Evolutionary conservation across 495 filamentous ascomycete species (phyloP).

Genomic region (Talaromyces ruber): DNA sequence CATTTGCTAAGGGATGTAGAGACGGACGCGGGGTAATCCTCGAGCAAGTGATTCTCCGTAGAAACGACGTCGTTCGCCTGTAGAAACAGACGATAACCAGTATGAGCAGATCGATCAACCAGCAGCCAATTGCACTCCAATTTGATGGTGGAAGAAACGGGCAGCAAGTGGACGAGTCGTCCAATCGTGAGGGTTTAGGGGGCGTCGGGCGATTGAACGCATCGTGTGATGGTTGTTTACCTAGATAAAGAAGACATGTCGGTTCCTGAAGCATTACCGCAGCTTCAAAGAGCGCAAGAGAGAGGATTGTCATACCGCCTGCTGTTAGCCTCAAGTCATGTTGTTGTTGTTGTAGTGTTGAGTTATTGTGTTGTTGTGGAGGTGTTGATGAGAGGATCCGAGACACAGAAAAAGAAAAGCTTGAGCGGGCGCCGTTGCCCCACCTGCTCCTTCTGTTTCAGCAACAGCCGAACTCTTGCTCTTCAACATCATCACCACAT

Average conservation of each 20-base stretch:
- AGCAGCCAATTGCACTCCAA: too few species aligned
- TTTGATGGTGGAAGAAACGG: too few species aligned
- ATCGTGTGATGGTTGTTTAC: not conserved
- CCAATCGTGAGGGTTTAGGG: not conserved
- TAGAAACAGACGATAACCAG: not conserved
- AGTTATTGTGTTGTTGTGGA: too few species aligned
- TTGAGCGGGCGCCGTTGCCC: not conserved
- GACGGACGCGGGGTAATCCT: not conserved
- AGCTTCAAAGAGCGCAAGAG: not conserved
- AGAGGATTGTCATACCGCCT: not conserved
- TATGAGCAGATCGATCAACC: too few species aligned
- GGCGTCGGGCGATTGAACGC: not conserved
- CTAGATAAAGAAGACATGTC: not conserved
- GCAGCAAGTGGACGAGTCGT: not conserved
- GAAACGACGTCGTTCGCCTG: not conserved
- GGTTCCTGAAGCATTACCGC: not conserved
- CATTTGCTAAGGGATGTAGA: not conserved
- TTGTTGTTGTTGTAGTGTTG: not conserved
- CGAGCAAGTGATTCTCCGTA: not conserved
- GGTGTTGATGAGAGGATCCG: not conserved
- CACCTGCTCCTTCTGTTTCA: not conserved
- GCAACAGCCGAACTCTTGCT: not conserved
- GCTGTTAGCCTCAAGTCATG: not conserved
- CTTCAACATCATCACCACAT: not conserved
- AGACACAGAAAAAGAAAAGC: not conserved